Base-by-base conservation (phyloP, 306 rosid genomes). In the Prinsepia uniflora region DNA sequence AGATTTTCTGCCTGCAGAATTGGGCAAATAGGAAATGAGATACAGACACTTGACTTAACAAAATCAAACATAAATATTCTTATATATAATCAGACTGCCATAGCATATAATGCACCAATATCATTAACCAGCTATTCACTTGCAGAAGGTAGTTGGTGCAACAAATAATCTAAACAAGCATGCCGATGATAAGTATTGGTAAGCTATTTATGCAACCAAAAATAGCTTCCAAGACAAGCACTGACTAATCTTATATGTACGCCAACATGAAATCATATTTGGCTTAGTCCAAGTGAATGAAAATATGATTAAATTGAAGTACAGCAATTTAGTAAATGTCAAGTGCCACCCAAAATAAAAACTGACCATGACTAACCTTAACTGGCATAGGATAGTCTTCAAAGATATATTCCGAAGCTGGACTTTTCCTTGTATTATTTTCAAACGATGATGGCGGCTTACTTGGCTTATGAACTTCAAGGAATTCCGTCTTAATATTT, bases 1-100 rank as follows among this genome's bases (percentile, higher is more conserved):
- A 61, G 65, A 84, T 81, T 86, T 63, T 86, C 89, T n/a, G 59
- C 69, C 99, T 95, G 96, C 86, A 81, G 71, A 62, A 82, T 76
- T 73, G 42, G 78, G 39, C 65, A 64, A 34, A 58, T 15, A 69
- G 63, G 45, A 74, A 70, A 47, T 49, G 45, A 65, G 24, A 50
- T 60, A 9, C 70, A 71, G 18, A 60, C 72, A 63, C 52, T 50
- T 67, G 18, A 40, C 48, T 41, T 18, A 15, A 39, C 41, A 42
- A 40, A 65, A 17, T 45, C 49, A 4, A 30, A 44, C 19, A 70
- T 8, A 49, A 46, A 7, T 14, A 34, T 8, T n/a, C 50, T 46
- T 17, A 48, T 17, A 47, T 49, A 48, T 24, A 49, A 53, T 44
- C 11, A 19, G 63, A 64, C 36, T 36, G 44, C 24, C 56, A 70